Conservation (phyloP, 345 rosid species). For the Arabis alpina region DNA sequence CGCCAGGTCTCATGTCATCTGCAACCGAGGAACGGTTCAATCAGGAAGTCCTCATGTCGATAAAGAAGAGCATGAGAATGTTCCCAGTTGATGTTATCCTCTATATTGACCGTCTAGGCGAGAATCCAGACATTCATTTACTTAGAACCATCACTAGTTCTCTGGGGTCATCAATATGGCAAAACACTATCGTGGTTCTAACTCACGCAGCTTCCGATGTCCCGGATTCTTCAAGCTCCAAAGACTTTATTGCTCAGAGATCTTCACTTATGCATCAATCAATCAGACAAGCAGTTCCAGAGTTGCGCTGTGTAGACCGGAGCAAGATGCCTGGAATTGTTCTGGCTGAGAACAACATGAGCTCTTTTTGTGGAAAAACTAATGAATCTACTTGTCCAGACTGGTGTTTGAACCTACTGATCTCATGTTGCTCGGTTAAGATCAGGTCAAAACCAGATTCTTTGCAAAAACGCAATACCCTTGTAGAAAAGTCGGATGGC, state of each 20-base stretch:
- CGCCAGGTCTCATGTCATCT: conserved; percentile 72
- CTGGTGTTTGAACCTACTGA: conserved; percentile 66
- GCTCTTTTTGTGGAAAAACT: conserved; percentile 36
- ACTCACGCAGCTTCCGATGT: conserved; percentile 75
- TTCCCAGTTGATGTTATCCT: conserved; percentile 72
- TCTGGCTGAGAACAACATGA: conserved; percentile 62
- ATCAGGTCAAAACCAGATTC: conserved; percentile 48
- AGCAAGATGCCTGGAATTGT: conserved; percentile 55
- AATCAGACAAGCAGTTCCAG: conserved; percentile 58
- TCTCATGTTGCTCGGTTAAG: conserved; percentile 66
- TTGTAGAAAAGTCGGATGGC: conserved; percentile 42
- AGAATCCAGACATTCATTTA: conserved; percentile 51
- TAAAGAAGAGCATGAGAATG: conserved; percentile 56
- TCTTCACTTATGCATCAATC: conserved; percentile 51
- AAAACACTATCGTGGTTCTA: conserved; percentile 57
- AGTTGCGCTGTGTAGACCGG: conserved; percentile 47
- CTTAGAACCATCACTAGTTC: conserved; percentile 50
- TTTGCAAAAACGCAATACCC: conserved; percentile 39
- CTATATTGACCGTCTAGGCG: conserved; percentile 74
- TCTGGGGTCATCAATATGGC: conserved; percentile 70
- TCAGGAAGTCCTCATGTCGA: conserved; percentile 55
- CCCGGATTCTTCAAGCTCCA: conserved; percentile 50
- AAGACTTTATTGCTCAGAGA: conserved; percentile 55
- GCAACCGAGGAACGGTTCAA: conserved; percentile 56
- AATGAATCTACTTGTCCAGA: conserved; percentile 46